Evolutionary conservation across 176 grass and related monocot species (phyloP), one percentile per base, ranked within the genome.

Genomic region (Pontederia crassipes): DNA sequence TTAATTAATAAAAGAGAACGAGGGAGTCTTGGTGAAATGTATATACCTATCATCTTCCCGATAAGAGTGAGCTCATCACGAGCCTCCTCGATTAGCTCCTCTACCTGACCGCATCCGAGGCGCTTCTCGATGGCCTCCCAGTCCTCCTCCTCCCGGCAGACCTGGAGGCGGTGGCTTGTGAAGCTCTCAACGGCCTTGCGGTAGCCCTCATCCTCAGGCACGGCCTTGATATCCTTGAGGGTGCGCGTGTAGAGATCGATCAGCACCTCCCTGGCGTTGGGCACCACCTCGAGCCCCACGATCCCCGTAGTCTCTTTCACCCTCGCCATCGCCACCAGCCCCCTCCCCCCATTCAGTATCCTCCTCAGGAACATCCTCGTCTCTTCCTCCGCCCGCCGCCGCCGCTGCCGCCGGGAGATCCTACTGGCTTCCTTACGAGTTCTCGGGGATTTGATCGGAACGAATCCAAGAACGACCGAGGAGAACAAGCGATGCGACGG

Each of bases 51-150:
- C 75, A 95, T 88, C 71, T 89, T 95, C 45, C 27, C 18, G 53
- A 95, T 85, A 76, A 95, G 89, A 75, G 82, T 89, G 73, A 89
- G 89, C 66, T 95, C 89, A 56, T 95, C 89, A 76, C 85, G 62
- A 46, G 89, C 89, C 76, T 95, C 89, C 79, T 95, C 89, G 62
- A 95, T 35, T 35, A 35, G 29, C 29, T 35, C 29, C 29, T 95
- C 89, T 35, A 35, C 29, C 4, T 35, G 29, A 4, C 29, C 29
- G 29, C 29, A 35, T 4, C 29, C 29, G 54, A 95, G 69, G 46
- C 78, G 74, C 58, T 80, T 70, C 85, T 95, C 89, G 76, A 95
- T 89, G 76, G 57, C 27, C 29, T 35, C 29, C 29, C 29, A 35
- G 29, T 35, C 29, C 29, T 35, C 29, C 29, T 35, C 29, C 29